Evolutionary conservation across 2,329 filamentous ascomycete species (phyloP), one percentile per base, ranked within the genome.

Genomic region (Trichophyton mentagrophytes): DNA sequence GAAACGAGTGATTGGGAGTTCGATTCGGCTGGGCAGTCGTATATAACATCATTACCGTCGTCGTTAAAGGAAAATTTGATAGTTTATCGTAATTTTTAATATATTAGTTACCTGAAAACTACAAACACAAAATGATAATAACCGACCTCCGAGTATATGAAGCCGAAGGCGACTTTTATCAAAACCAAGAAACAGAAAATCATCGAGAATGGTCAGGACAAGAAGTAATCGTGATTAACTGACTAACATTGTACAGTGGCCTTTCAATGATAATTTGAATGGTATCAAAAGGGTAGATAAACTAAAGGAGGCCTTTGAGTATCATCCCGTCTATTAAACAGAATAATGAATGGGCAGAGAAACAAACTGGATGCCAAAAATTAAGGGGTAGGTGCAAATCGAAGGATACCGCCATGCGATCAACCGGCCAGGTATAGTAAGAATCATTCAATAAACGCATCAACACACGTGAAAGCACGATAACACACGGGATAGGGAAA

Each of bases 1-100:
- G 77, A 57, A 90, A 89, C 30, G n/a, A 17, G 5, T 36, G 20
- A 27, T 7, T 3, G 22, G 4, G 13, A 20, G 17, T n/a, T 55
- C 27, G 22, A 27, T 7, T n/a, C 40, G 4, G 40, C 27, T 30
- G 1, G 27, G 27, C 27, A 30, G 27, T 30, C 27, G 6, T 30
- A 30, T 30, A 6, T 38, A 4, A 13, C 33, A 38, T 38, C 8
- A 7, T 7, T 38, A 38, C 2, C 33, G 8, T 38, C 2, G 11
- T 38, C 8, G 33, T 36, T 11, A 13, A 38, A 2, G 33, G 33
- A 13, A 36, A 13, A 13, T 11, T 38, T 8, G 11, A 3, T 13
- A 4, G 33, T 38, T 38, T 38, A 13, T 38, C 3, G 33, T 38
- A 38, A 38, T 38, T 3, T 38, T 38, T 38, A 38, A 3, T 38